Conservation (phyloP, 1,284 basidiomycete species). For the Naganishia cerealis region DNA sequence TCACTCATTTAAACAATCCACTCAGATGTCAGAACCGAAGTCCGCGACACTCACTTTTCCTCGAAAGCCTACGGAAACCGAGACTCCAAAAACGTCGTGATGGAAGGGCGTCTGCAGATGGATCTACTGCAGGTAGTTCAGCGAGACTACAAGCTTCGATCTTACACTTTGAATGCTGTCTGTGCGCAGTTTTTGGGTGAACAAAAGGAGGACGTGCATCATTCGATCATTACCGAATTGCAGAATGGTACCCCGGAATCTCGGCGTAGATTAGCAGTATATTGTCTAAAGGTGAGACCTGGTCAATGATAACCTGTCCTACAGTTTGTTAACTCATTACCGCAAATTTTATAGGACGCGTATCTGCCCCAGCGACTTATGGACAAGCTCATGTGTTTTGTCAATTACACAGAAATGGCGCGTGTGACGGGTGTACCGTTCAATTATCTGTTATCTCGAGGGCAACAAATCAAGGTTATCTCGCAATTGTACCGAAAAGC, state of each 20-base stretch:
- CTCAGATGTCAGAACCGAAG: slow-evolving; percentile 70
- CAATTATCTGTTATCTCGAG: slow-evolving; percentile 84
- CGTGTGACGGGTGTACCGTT: slow-evolving; percentile 97
- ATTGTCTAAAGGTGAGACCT: slow-evolving; percentile 79
- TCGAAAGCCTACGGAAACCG: slow-evolving; percentile 93
- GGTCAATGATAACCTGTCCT: not conserved
- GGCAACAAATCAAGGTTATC: slow-evolving; percentile 93
- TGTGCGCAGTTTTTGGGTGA: slow-evolving; percentile 93
- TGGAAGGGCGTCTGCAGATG: slow-evolving; percentile 87
- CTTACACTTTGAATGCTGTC: slow-evolving; percentile 91
- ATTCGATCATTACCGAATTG: slow-evolving; percentile 92
- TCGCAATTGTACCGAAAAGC: slow-evolving; percentile 89
- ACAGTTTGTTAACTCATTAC: not conserved
- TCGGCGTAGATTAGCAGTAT: slow-evolving; percentile 82
- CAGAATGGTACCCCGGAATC: slow-evolving; percentile 93
- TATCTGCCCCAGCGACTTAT: slow-evolving; percentile 89
- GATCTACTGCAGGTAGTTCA: slow-evolving; percentile 96
- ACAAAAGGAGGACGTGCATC: slow-evolving; percentile 95
- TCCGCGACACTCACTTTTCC: slow-evolving; percentile 90
- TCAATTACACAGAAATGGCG: slow-evolving; percentile 94
- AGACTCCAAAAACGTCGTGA: slow-evolving; percentile 84
- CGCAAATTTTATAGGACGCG: slow-evolving; percentile 68
- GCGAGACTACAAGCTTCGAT: slow-evolving; percentile 88
- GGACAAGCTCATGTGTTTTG: slow-evolving; percentile 95
- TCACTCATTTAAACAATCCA: not conserved